Base-by-base conservation (phyloP, 805 yeast genomes). In the Yarrowia porcina region DNA sequence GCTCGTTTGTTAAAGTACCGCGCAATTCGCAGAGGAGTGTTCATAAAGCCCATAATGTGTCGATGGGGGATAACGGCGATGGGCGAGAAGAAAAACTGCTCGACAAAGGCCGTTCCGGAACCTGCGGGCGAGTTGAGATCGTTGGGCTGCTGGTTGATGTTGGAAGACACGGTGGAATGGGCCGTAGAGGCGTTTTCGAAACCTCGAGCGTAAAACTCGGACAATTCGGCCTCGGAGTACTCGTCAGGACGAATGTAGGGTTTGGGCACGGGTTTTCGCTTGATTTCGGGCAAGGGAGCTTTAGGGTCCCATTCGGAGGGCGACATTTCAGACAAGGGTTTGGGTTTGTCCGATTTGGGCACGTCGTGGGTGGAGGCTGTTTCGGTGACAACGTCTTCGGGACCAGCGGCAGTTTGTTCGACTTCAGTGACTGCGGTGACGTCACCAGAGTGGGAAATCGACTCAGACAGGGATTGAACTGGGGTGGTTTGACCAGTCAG, bases 1-100 rank as follows among this genome's bases (percentile, higher is more conserved):
- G 77, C 66, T 65, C 97, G 82, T 68, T 82, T 84, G 62, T 85
- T 86, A 76, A 90, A 91, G 73, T 83, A 94, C 52, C 97, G 79
- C 72, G 82, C 87, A 23, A 91, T 81, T 66, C 97, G 82, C 65
- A 80, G 79, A 1, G 96, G 97, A 23, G 88, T 85, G 63, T 83
- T 86, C 23, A 82, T 67, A 72, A 94, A 89, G 0, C 99, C 99
- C 13, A 88, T 75, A 28, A 90, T 72, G 68, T 88, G 90, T 33
- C 90, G 93, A 39, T 88, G 85, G 5, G 92, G 84, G 63, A 89
- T 79, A 12, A 87, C 91, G 13, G 86, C 77, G 2, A 93, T 76
- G 5, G 98, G 96, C 69, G 90, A 72, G 27, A 69, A 52, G 20
- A 50, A 59, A 4, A 59, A 42, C 35, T 50, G 63, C 9, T 59